phyloP scores from a whole-genome alignment of 257 asterid genomes.

The Solanum megistacrolobum region DNA sequence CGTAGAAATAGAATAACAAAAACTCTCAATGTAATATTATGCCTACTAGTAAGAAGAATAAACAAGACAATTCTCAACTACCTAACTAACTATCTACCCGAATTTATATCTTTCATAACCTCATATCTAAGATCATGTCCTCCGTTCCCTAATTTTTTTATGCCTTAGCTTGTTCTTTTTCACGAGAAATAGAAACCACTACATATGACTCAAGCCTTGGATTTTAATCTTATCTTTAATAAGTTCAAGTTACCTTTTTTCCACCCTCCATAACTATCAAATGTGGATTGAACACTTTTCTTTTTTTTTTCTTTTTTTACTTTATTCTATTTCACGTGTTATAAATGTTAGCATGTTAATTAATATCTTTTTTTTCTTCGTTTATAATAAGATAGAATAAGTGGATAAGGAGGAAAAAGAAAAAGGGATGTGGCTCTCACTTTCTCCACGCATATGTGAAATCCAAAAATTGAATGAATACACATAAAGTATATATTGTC shows the following conservation, averaged over 20 bases:
- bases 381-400: not conserved
- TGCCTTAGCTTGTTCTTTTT: not conserved
- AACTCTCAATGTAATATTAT: not conserved
- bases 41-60: not conserved
- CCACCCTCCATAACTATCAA: not conserved
- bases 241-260: not conserved
- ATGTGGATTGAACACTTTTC: not conserved
- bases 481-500: not conserved
- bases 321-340: not conserved
- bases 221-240: not conserved
- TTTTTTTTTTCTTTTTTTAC: not conserved
- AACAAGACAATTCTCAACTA: not conserved
- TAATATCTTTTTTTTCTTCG: not conserved
- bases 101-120: not conserved
- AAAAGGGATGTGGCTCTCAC: not conserved
- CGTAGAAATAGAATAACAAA: not conserved
- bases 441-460: not conserved
- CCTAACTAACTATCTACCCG: accelerated
- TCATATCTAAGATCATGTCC: not conserved
- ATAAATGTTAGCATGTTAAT: not conserved
- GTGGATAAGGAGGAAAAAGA: not conserved
- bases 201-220: not conserved
- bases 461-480: not conserved
- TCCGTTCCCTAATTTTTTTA: accelerated
- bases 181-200: not conserved